Evolutionary conservation across 1,284 basidiomycete species (phyloP).

Genomic region (Stereum hirsutum): DNA sequence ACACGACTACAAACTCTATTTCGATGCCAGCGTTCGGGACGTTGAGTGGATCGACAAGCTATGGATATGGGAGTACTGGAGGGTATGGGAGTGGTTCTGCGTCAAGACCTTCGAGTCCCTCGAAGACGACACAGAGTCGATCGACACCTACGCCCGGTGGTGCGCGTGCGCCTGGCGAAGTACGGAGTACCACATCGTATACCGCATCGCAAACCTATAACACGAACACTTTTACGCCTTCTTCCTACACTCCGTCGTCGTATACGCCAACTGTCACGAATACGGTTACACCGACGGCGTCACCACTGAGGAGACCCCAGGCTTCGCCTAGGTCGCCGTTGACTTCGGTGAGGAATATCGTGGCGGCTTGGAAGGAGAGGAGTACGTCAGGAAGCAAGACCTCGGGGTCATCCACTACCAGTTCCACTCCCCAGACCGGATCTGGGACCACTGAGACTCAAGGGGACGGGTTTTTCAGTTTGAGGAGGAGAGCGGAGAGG

Average conservation of each 20-base stretch:
- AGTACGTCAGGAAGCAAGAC: slow-evolving; percentile 32
- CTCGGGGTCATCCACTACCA: slow-evolving; percentile 19
- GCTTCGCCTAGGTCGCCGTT: slow-evolving; percentile 59
- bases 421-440: slow-evolving; percentile 16
- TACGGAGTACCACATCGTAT: slow-evolving; percentile 14
- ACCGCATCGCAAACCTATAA: slow-evolving; percentile 13
- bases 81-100: slow-evolving; percentile 20
- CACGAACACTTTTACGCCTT: slow-evolving; percentile 17
- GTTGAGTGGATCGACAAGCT: slow-evolving; percentile 16
- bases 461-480: slow-evolving; percentile 51
- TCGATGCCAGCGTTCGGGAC: slow-evolving; percentile 29
- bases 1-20: slow-evolving; percentile 28
- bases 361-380: slow-evolving; percentile 71
- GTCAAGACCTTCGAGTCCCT: slow-evolving; percentile 37
- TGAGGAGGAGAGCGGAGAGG: slow-evolving; percentile 48
- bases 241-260: slow-evolving; percentile 25
- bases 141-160: slow-evolving; percentile 21
- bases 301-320: slow-evolving; percentile 42
- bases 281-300: slow-evolving; percentile 20
- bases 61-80: slow-evolving; percentile 20
- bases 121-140: slow-evolving; percentile 25
- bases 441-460: too few relatives aligned
- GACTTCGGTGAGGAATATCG: slow-evolving; percentile 67
- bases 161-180: slow-evolving; percentile 21
- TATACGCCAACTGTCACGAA: slow-evolving; percentile 22